Evolutionary conservation across 1,284 basidiomycete species (phyloP), one percentile per base, ranked within the genome.

Genomic region (Leccinum proximum): DNA sequence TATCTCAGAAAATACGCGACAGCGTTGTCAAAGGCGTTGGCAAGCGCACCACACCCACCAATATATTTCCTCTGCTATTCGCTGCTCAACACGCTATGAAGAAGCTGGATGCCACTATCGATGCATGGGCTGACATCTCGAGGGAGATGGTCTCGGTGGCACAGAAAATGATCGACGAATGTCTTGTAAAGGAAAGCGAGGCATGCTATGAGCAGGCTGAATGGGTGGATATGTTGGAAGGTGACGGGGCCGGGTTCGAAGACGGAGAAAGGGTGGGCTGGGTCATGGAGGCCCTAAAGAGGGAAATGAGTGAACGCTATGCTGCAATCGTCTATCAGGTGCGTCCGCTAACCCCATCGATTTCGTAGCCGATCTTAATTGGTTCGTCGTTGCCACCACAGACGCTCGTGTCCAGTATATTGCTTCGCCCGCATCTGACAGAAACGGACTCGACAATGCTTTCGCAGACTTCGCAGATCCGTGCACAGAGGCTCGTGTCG

Each of bases 261-360:
- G 90, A 93, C 71, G 81, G 76, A 2, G 92, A 95, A 67, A 77
- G 86, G 58, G 84, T 95, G 0, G 87, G 89, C 45, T 84, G 82
- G 81, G 81, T 89, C 2, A 86, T 93, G 83, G 82, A 86, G 13
- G 80, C 88, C 4, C 75, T 94, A 42, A 74, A 84, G 68, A 74
- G 87, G 66, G 84, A 87, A 2, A 79, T 85, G 69, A 82, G 75
- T 64, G 88, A 86, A 66, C 79, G 80, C 60, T 86, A 85, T 69
- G 91, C 90, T 5, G 86, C 85, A 0, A 75, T 75, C 37, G 76
- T 94, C 13, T 95, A 95, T 75, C 92, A 94, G 83, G 92, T 85
- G 57, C 61, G 81, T 72, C 3, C 11, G 6, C 59, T 48, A 3
- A 14, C 2, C 14, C 4, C 2, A 9, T 40, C 16, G 1, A 53